A percentile compares a stretch with the other conserved stretches of the same genome.
These are phyloP conservation scores for Thymus quinquecostatus DNA, from an alignment of 257 asterid species.

Conservation along the genomic window DNA sequence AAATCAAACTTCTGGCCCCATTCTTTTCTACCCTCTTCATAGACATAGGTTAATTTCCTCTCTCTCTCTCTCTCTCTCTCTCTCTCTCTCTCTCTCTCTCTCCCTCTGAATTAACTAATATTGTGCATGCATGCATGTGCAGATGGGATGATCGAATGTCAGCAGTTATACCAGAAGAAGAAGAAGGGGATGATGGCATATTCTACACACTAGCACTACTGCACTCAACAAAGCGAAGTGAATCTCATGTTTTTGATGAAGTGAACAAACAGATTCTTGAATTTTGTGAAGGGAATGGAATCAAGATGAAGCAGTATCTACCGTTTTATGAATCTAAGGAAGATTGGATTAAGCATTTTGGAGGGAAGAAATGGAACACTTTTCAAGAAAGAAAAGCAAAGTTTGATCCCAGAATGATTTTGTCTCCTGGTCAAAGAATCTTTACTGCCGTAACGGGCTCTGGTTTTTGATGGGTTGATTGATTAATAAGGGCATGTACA, in stretches of 20 bases:
- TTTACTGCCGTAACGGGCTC: constrained; percentile 25
- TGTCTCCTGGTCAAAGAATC: constrained; percentile 53
- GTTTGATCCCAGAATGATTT: constrained; percentile 56
- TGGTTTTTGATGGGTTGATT: not conserved
- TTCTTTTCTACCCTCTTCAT: constrained; percentile 69
- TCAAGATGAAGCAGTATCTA: constrained; percentile 51
- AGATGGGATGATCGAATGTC: constrained; percentile 62
- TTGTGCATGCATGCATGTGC: not conserved
- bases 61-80: not conserved
- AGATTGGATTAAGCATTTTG: constrained; percentile 58
- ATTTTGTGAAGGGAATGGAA: constrained; percentile 42
- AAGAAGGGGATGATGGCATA: constrained; percentile 26
- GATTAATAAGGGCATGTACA: no score
- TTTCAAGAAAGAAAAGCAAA: constrained; percentile 41
- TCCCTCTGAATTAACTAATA: no score
- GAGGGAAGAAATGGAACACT: constrained; percentile 49
- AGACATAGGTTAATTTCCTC: constrained; percentile 40
- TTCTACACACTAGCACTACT: constrained; percentile 50
- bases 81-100: not conserved
- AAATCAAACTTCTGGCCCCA: constrained; percentile 55
- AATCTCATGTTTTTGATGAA: constrained; percentile 30
- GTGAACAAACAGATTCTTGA: constrained; percentile 42
- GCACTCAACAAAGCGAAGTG: constrained; percentile 35
- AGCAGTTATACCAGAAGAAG: constrained; percentile 50
- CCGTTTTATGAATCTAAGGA: constrained; percentile 48